Evolutionary conservation across 192 early-diverging fungal genomes (phyloP), one percentile per base, ranked within the genome.

Genomic region (Ambispora gerdemannii): DNA sequence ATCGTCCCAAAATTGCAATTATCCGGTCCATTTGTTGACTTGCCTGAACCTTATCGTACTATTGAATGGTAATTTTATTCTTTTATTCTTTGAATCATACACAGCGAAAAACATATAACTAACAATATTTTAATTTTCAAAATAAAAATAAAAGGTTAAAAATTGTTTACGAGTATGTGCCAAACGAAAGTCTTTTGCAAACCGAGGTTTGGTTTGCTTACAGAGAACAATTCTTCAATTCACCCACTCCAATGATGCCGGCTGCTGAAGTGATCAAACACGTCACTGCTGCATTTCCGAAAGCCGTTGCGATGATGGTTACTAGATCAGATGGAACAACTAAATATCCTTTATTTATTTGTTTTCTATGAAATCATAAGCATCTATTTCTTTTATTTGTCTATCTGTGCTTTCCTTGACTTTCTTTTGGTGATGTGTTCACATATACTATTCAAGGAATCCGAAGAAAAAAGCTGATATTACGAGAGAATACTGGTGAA

Each of bases 21-120:
- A 17, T 49, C 8, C 27, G 65, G 65, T 17, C 50, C 47, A 24
- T 76, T 75, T 68, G 75, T 73, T 28, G 64, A 78, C 24, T 71
- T 84, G 27, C 75, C 80, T 32, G 85, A 87, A 70, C 85, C 85
- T 1, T 83, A 82, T 66, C 74, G 85, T 3, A 81, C 81, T 38
- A 64, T 84, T 24, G 83, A 81, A 51, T 87, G 85, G 85, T 87
- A 80, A 6, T 43, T 15, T 43, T 43, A 10, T 15, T 10, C 38
- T 43, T 43, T 43, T 6, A 6, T 43, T 43, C 15, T 43, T 43
- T 43, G 38, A 43, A 15, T 43, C 15, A 10, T 10, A 43, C 15
- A 10, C 6, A 6, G 38, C 15, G 38, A 15, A 6, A 43, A 15
- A 15, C 15, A 43, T 43, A 20, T 20, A 4, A 13, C 24, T 20